A percentile compares a stretch with the other conserved stretches of the same genome.
phyloP scores from a whole-genome alignment of 108 stramenopile species.

The Epithemia pelagica region DNA sequence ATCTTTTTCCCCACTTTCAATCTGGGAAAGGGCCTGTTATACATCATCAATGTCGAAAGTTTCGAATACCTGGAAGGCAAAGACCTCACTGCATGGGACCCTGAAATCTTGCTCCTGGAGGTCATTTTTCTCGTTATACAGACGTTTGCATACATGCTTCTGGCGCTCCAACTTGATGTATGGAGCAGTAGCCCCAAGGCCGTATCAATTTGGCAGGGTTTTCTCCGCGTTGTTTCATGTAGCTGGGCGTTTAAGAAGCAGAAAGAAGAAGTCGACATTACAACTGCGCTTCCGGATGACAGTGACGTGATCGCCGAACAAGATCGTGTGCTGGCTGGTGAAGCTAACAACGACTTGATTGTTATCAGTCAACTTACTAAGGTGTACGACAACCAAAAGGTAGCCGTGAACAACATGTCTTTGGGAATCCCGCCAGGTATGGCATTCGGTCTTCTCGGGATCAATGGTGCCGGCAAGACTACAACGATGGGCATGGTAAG shows the following conservation, averaged over 20 bases:
- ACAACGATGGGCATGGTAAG: conserved; percentile 75
- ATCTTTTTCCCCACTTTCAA: conserved; percentile 48
- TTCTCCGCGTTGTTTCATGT: conserved; percentile 30
- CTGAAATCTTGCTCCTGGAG: conserved; percentile 43
- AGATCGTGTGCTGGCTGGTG: conserved; percentile 60
- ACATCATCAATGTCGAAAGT: conserved; percentile 33
- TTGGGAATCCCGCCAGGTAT: conserved; percentile 88
- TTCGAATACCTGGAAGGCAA: conserved; percentile 30
- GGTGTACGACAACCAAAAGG: conserved; percentile 77
- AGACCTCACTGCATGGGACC: conserved; percentile 45
- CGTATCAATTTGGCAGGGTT: conserved; percentile 24
- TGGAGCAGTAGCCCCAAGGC: conserved; percentile 58
- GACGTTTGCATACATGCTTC: conserved; percentile 54
- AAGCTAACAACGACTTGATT: conserved; percentile 71
- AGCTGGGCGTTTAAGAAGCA: conserved; percentile 6
- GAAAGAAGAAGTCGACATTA: conserved; percentile 2
- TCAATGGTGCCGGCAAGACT: conserved; percentile 87
- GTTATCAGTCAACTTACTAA: conserved; percentile 77
- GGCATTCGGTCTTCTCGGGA: conserved; percentile 86
- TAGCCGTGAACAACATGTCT: conserved; percentile 81
- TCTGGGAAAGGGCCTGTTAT: conserved; percentile 26
- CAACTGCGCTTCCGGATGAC: conserved; percentile 40
- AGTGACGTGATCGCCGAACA: conserved; percentile 82
- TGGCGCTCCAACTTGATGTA: conserved; percentile 78
- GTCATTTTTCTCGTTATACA: conserved; percentile 60